Evolutionary conservation across 371 early-diverging fungal species (phyloP).

Genomic region (Mortierella sp.): DNA sequence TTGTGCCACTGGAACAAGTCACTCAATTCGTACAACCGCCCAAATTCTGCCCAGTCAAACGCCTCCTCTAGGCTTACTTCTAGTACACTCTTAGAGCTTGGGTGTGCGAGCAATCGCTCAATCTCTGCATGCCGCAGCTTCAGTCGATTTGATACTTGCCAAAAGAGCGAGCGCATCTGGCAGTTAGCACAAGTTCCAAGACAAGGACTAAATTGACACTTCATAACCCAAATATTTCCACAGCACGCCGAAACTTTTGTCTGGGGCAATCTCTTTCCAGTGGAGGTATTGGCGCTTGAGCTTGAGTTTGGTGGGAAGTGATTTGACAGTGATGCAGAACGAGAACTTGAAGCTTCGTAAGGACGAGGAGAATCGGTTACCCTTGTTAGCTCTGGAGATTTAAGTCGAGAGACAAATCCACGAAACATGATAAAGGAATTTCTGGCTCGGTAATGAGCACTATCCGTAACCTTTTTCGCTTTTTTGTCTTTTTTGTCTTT

Average conservation of each 20-base stretch:
- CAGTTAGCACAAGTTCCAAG: slow-evolving; percentile 45
- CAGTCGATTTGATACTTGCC: slow-evolving; percentile 22
- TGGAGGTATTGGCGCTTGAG: background rate
- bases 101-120: slow-evolving; percentile 5
- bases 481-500: background rate
- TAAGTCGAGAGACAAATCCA: slow-evolving; percentile 35
- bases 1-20: slow-evolving; percentile 40
- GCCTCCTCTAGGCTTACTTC: slow-evolving; percentile 16
- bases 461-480: slow-evolving; percentile 20
- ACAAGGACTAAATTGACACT: slow-evolving; percentile 18
- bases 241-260: slow-evolving; percentile 33
- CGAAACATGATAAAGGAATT: slow-evolving; percentile 50
- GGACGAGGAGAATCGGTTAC: background rate
- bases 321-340: background rate
- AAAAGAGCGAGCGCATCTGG: slow-evolving; percentile 35
- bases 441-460: slow-evolving; percentile 35
- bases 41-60: slow-evolving; percentile 43
- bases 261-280: slow-evolving; percentile 10
- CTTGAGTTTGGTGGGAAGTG: background rate
- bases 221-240: slow-evolving; percentile 32
- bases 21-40: slow-evolving; percentile 21
- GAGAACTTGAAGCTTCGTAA: background rate
- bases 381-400: background rate
- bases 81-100: too few relatives aligned
- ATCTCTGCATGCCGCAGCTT: slow-evolving; percentile 36